phyloP scores from a whole-genome alignment of 1,139 yeast genomes.

The Candida gigantensis region DNA sequence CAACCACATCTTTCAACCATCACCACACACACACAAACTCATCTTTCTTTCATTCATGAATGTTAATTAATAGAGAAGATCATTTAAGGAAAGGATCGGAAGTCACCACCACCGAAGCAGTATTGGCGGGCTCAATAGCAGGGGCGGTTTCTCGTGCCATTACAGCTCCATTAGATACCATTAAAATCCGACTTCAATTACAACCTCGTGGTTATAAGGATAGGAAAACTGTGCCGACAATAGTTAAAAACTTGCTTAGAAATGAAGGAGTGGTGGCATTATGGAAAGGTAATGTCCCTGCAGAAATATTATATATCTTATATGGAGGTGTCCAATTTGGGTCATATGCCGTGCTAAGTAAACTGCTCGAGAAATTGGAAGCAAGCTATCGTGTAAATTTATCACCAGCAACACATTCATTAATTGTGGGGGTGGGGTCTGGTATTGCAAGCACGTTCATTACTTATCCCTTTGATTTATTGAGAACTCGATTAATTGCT shows the following conservation, averaged over 20 bases:
- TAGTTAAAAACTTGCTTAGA: slow-evolving; percentile 24
- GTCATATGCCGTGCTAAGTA: slow-evolving; percentile 60
- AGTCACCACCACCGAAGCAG: slow-evolving; percentile 45
- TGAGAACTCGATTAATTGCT: slow-evolving; percentile 82
- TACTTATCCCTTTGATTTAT: slow-evolving; percentile 86
- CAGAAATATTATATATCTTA: slow-evolving; percentile 77
- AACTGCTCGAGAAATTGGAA: slow-evolving; percentile 34
- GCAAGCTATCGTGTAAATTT: slow-evolving; percentile 22
- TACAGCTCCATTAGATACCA: slow-evolving; percentile 87
- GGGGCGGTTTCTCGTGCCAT: slow-evolving; percentile 70
- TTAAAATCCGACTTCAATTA: slow-evolving; percentile 83
- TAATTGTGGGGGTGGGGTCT: slow-evolving; percentile 73
- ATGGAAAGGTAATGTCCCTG: slow-evolving; percentile 97
- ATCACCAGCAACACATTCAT: slow-evolving; percentile 46
- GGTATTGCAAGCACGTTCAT: slow-evolving; percentile 71
- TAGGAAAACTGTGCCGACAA: slow-evolving; percentile 17
- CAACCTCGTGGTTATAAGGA: slow-evolving; percentile 18
- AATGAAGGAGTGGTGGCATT: slow-evolving; percentile 52
- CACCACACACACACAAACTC: neutral
- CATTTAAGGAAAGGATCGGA: slow-evolving; percentile 54
- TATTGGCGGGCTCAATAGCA: slow-evolving; percentile 70
- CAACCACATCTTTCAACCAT: neutral
- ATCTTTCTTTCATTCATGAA: slow-evolving; percentile 9
- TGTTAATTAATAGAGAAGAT: slow-evolving; percentile 33
- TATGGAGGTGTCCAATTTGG: slow-evolving; percentile 89